These are phyloP conservation scores for Cryptosporidium tyzzeri DNA, from an alignment of 169 alveolate species.

Conservation along the genomic window DNA sequence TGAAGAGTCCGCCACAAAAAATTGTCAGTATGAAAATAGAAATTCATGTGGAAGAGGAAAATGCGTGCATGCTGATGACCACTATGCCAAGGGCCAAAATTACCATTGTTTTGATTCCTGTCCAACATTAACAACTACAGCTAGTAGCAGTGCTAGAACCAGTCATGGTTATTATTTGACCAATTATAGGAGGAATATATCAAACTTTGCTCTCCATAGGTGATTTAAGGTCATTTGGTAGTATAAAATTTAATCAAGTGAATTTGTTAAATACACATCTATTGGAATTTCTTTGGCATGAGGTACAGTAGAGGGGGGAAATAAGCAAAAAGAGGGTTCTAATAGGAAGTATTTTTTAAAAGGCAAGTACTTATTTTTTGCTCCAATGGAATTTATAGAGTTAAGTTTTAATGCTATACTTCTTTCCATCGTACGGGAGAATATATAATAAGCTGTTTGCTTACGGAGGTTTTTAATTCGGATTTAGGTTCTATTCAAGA, in stretches of 20 bases:
- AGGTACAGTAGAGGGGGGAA: background rate
- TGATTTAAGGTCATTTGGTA: background rate
- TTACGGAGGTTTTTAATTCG: background rate
- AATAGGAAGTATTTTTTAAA: background rate
- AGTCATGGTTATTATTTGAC: constrained; percentile 51
- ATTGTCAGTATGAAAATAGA: background rate
- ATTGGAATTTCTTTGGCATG: background rate
- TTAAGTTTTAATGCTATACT: background rate
- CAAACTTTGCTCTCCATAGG: constrained; percentile 29
- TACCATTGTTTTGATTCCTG: constrained; percentile 49
- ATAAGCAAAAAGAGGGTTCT: background rate
- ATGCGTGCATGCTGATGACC: background rate
- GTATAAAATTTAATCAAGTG: background rate
- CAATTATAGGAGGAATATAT: constrained; percentile 49
- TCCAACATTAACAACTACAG: constrained; percentile 67
- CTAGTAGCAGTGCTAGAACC: constrained; percentile 74
- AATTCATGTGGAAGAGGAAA: constrained; percentile 1
- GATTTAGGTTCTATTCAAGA: background rate
- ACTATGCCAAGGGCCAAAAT: background rate
- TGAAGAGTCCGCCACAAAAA: background rate
- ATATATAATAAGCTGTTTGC: background rate
- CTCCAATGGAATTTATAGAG: background rate
- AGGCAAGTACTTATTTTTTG: too few relatives aligned
- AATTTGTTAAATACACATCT: background rate
- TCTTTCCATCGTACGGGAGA: background rate